These are phyloP conservation scores for Kodamaea kaohsiungensis DNA, from an alignment of 805 yeast genomes.

Conservation along the genomic window DNA sequence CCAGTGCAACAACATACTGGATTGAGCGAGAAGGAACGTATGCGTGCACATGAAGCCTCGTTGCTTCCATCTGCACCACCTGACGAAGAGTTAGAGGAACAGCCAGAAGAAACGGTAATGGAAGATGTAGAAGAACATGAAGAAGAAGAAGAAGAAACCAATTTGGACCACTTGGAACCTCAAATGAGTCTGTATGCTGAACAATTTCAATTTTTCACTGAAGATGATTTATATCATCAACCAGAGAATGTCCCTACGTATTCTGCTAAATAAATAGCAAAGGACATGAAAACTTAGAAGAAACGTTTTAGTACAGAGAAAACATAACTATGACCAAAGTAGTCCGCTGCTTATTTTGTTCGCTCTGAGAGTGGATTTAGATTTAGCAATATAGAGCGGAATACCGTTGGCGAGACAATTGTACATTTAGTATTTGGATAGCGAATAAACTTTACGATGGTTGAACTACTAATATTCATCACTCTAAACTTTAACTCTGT, in stretches of 20 bases:
- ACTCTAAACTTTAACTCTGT: too few species aligned
- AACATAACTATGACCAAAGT: too few species aligned
- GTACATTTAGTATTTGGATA: too few species aligned
- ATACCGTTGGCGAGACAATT: too few species aligned
- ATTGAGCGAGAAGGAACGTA: conserved; percentile 57
- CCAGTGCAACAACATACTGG: not conserved
- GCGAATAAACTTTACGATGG: too few species aligned
- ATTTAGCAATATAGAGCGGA: too few species aligned
- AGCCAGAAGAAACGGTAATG: not conserved
- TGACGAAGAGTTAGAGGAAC: conserved; percentile 1
- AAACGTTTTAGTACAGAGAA: too few species aligned
- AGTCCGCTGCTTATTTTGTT: too few species aligned
- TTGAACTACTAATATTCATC: too few species aligned
- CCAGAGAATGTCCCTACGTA: conserved; percentile 39
- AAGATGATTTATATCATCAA: conserved; percentile 19
- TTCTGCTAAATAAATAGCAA: not conserved
- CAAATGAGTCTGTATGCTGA: not conserved
- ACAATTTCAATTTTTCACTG: conserved; percentile 15
- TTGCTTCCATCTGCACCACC: conserved; percentile 53
- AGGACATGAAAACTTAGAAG: too few species aligned
- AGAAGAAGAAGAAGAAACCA: not conserved
- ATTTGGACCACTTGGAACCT: not conserved
- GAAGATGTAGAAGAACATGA: not conserved
- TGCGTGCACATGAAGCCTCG: conserved; percentile 55
- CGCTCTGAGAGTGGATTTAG: too few species aligned